Percentiles rank a stretch among this genome's conserved stretches.
These are phyloP conservation scores for Coprinopsis marcescibilis DNA, from an alignment of 768 basidiomycete genomes.

Conservation along the genomic window DNA sequence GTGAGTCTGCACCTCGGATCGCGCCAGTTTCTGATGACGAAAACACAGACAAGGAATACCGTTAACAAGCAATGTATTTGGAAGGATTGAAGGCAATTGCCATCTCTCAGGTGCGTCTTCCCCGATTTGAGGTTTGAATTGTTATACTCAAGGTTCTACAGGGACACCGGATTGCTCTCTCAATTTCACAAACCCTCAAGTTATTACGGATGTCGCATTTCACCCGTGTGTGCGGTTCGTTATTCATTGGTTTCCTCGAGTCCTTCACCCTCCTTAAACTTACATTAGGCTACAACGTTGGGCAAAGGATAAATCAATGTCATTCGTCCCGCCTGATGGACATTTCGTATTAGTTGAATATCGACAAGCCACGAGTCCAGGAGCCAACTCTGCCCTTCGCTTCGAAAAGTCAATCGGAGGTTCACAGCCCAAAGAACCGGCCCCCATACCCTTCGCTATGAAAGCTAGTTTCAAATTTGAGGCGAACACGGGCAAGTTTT, in stretches of 20 bases:
- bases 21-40: constrained; percentile 1
- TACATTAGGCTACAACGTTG: constrained; percentile 66
- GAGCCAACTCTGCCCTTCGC: constrained; percentile 24
- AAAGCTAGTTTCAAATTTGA: constrained; percentile 43
- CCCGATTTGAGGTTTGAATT: not conserved
- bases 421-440: constrained; percentile 33
- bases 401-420: constrained; percentile 16
- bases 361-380: constrained; percentile 49
- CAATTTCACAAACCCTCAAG: constrained; percentile 68
- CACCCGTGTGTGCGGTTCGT: constrained; percentile 86
- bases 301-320: constrained; percentile 68
- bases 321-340: constrained; percentile 93
- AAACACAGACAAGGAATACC: constrained; percentile 59
- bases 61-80: constrained; percentile 63
- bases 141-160: constrained; percentile 20
- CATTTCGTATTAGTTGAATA: constrained; percentile 83
- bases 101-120: constrained; percentile 59
- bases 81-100: constrained; percentile 72
- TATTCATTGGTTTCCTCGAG: constrained; percentile 4
- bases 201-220: constrained; percentile 76
- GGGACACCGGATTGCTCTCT: constrained; percentile 88
- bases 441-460: constrained; percentile 47
- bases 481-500: constrained; percentile 33
- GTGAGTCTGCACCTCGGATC: constrained; percentile 32
- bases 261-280: constrained; percentile 1